Evolutionary conservation across 441 rosid species (phyloP).

Genomic region (Geranium incanum): DNA sequence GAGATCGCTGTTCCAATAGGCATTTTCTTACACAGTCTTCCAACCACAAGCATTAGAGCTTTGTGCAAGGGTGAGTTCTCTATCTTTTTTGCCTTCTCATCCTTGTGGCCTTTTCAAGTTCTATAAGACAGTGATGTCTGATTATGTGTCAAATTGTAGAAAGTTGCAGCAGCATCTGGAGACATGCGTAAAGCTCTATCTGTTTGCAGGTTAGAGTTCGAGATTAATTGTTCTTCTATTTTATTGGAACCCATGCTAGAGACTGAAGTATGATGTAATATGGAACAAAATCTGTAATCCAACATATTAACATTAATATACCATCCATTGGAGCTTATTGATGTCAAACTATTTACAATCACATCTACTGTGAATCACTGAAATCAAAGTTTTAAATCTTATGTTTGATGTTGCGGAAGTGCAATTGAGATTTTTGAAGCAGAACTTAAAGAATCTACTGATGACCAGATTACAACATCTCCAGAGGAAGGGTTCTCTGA

Average conservation of each 20-base stretch:
- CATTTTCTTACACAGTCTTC: constrained; percentile 50
- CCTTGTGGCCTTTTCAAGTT: neutral
- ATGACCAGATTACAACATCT: constrained; percentile 6
- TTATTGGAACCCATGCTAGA: neutral
- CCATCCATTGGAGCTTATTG: neutral
- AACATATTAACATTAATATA: neutral
- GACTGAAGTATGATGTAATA: neutral
- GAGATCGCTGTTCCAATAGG: constrained; percentile 27
- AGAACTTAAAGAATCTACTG: constrained; percentile 43
- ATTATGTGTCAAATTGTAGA: constrained; percentile 36
- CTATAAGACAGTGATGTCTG: constrained; percentile 12
- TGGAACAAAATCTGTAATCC: neutral
- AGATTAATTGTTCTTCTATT: neutral
- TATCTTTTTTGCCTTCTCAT: neutral
- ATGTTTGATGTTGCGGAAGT: constrained; percentile 38
- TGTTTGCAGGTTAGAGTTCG: constrained; percentile 62
- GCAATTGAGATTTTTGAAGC: constrained; percentile 73
- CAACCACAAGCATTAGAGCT: constrained; percentile 83
- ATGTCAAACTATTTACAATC: neutral
- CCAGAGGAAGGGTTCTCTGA: constrained; percentile 5
- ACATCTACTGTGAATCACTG: neutral
- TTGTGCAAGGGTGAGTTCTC: constrained; percentile 76
- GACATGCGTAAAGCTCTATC: constrained; percentile 91
- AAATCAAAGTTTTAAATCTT: constrained; percentile 9
- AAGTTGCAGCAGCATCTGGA: constrained; percentile 90